Percentiles rank a stretch among this genome's conserved stretches.
phyloP scores from a whole-genome alignment of 768 basidiomycete species.

The Gymnopilus junonius region DNA sequence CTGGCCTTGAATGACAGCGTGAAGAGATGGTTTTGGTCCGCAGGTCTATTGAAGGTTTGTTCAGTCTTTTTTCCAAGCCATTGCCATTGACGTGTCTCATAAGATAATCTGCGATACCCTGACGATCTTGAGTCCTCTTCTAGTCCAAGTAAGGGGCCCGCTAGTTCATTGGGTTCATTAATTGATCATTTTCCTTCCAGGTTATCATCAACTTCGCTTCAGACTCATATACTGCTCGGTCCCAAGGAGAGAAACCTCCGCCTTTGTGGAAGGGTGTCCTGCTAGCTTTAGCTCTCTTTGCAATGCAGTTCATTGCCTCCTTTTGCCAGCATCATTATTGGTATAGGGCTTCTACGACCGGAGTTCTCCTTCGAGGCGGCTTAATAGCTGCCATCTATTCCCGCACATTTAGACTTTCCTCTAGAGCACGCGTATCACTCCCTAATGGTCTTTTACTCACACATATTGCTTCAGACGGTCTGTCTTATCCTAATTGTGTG shows the following conservation, averaged over 20 bases:
- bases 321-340: slow-evolving; percentile 81
- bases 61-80: too few relatives aligned
- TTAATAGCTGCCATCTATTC: slow-evolving; percentile 87
- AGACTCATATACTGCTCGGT: slow-evolving; percentile 56
- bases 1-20: slow-evolving; percentile 78
- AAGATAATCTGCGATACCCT: slow-evolving; percentile 60
- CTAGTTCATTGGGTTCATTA: neutral
- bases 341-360: slow-evolving; percentile 70
- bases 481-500: neutral
- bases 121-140: slow-evolving; percentile 70
- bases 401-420: slow-evolving; percentile 74
- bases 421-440: slow-evolving; percentile 75
- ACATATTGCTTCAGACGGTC: slow-evolving; percentile 84
- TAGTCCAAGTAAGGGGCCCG: slow-evolving; percentile 63
- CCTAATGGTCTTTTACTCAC: slow-evolving; percentile 92
- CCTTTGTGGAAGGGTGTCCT: slow-evolving; percentile 64
- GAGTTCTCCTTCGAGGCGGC: slow-evolving; percentile 83
- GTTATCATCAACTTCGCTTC: slow-evolving; percentile 71
- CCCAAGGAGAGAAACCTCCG: slow-evolving; percentile 37
- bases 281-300: slow-evolving; percentile 70
- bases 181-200: slow-evolving; percentile 31
- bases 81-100: neutral
- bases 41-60: slow-evolving; percentile 54
- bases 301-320: slow-evolving; percentile 67
- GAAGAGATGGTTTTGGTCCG: slow-evolving; percentile 78